Evolutionary conservation across 1,139 yeast genomes (phyloP).

Genomic region (Trichomonascaceae sp.): DNA sequence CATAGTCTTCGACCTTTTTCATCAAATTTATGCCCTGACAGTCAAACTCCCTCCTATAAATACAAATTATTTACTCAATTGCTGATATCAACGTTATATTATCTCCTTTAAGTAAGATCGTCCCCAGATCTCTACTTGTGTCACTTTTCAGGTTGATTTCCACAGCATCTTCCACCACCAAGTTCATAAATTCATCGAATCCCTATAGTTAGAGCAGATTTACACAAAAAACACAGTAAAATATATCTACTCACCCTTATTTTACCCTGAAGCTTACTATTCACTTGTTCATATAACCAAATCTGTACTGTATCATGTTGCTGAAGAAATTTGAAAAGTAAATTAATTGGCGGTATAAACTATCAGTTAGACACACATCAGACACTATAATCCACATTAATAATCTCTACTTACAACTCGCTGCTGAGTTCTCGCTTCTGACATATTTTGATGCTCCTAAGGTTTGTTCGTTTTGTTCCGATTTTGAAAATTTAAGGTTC

Average conservation of each 20-base stretch:
- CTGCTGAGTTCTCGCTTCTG: slow-evolving; percentile 32
- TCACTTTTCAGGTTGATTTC: slow-evolving; percentile 51
- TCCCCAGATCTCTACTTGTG: slow-evolving; percentile 35
- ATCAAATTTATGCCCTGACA: too few relatives aligned
- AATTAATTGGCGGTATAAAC: slow-evolving; percentile 86
- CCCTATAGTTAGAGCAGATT: slow-evolving; percentile 42
- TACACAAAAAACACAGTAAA: not conserved
- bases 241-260: slow-evolving; percentile 38
- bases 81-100: slow-evolving; percentile 77
- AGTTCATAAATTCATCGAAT: slow-evolving; percentile 95
- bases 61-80: slow-evolving; percentile 34
- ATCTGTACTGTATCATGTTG: slow-evolving; percentile 72
- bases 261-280: slow-evolving; percentile 71
- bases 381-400: too few relatives aligned
- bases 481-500: not conserved
- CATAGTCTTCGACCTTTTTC: too few relatives aligned
- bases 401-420: slow-evolving; percentile 32
- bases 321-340: slow-evolving; percentile 80
- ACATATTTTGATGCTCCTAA: slow-evolving; percentile 3
- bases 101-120: slow-evolving; percentile 85
- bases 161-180: slow-evolving; percentile 85
- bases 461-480: too few relatives aligned
- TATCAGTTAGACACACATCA: slow-evolving; percentile 21
- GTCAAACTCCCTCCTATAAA: too few relatives aligned
- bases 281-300: slow-evolving; percentile 85